Base-by-base conservation (phyloP, 306 rosid genomes). In the Prunus mongolica region DNA sequence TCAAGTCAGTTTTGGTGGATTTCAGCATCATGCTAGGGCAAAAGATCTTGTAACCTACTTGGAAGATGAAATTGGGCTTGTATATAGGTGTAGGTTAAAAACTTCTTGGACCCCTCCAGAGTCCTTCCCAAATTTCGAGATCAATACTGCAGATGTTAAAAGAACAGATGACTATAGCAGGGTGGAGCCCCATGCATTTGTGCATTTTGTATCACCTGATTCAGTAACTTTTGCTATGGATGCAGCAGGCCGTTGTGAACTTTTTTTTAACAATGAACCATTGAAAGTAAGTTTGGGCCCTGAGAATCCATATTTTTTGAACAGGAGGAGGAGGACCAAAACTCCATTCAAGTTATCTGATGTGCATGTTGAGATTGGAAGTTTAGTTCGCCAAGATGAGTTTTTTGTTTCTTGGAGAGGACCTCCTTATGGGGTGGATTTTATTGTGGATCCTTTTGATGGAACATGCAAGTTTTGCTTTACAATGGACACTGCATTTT, bases 141-240 rank as follows among this genome's bases (percentile, higher is more conserved):
- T 77, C 34, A 16, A 87, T 57, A 65, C 75, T 16, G 54, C 74
- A 25, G 15, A 54, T 27, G 72, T 81, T 20, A 52, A 12, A 55
- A 78, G 12, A 65, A 71, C 80, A 2, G 88, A 85, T 73, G 87
- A 82, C 13, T 80, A 78, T 71, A 65, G n/a, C 63, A 84, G 71
- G 82, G 96, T 90, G 79, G 80, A 78, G 75, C 96, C 96, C 44
- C 98, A 91, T 76, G 98, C 93, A 55, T 93, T 93, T 84, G 96
- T 93, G 68, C 98, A 93, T 85, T 93, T 93, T 84, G 87, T 80
- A 46, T 12, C 51, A 57, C 69, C 82, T 4, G 85, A 81, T 5
- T 84, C 91, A 44, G 93, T 76, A 63, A 79, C 69, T 70, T 81
- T 62, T 54, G 78, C 86, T 41, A 71, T 88, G 54, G 69, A 86